Evolutionary conservation across 352 stramenopile species (phyloP), one percentile per base, ranked within the genome.

Genomic region (Saprolegnia diclina): DNA sequence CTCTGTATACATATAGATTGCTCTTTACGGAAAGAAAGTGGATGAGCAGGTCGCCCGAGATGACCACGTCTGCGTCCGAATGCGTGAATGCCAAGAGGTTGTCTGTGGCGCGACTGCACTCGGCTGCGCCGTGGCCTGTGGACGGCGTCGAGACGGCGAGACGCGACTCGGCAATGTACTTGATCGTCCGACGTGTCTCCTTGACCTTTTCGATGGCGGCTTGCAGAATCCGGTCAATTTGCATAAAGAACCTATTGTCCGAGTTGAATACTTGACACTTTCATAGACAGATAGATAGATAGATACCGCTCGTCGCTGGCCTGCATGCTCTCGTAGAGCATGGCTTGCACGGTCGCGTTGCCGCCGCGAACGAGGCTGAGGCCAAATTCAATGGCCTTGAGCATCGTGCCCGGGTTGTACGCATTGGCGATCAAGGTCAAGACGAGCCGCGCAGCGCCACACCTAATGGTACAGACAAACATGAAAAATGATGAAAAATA

Each of bases 171-270:
- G 21, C 61, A 18, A 69, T 69, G 63, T 69, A 69, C 38, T 75
- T 71, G 45, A 73, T 29, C 24, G 46, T 69, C 3, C 65, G 55
- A 3, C 71, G 65, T 45, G 56, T 64, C 21, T 75, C 71, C 14
- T 73, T 64, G 18, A 75, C 48, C 22, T 69, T 29, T 45, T 75
- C 71, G 50, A 75, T 73, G 44, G 71, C 64, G 21, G 21, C 11
- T 22, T 67, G 53, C 11, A 71, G 37, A 18, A 71, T 71, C 26
- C 65, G 53, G 55, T 71, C 65, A 45, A 75, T 75, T 45, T 64
- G 44, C 18, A 59, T 13, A 44, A 75, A 75, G 3, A 75, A 45
- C 0, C 35, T 69, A 46, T 13, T 4, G 42, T 21, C 24, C 16
- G 9, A 7, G 4, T 19, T 1, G 35, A 22, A 44, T 21, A 24